A percentile compares a stretch with the other conserved stretches of the same genome.
These are phyloP conservation scores for Pulveroboletus sp. DNA, from an alignment of 768 basidiomycete species.

Conservation along the genomic window DNA sequence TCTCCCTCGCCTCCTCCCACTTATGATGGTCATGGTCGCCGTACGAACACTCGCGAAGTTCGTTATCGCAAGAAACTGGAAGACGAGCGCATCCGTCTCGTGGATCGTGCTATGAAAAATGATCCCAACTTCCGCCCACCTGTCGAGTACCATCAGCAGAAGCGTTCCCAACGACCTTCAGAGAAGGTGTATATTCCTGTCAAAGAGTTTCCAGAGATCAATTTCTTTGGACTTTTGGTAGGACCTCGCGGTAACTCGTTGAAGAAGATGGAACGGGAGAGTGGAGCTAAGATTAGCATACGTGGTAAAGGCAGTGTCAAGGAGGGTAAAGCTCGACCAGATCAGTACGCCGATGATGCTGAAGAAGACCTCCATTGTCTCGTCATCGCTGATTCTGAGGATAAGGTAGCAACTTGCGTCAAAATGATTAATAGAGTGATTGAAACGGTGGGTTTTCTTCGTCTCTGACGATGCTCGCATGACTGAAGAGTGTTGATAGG, in stretches of 20 bases:
- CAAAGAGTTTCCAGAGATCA: constrained; percentile 99
- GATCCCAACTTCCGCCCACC: constrained; percentile 98
- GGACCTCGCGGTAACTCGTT: constrained; percentile 98
- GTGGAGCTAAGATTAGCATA: constrained; percentile 97
- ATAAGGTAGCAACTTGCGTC: constrained; percentile 89
- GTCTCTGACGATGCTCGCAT: neutral
- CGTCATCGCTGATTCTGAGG: constrained; percentile 88
- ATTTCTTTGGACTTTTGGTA: constrained; percentile 97
- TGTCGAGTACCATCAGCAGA: constrained; percentile 93
- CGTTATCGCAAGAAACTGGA: constrained; percentile 95
- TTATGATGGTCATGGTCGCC: constrained; percentile 95
- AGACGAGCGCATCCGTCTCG: constrained; percentile 87
- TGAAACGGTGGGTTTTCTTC: constrained; percentile 72
- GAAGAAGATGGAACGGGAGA: constrained; percentile 99
- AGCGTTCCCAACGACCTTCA: constrained; percentile 88
- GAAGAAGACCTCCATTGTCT: constrained; percentile 99
- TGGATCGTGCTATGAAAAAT: constrained; percentile 95
- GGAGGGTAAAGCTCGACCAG: constrained; percentile 95
- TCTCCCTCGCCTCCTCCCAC: constrained; percentile 97
- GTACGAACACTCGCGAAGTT: constrained; percentile 98
- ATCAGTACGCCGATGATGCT: constrained; percentile 93
- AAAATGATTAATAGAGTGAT: constrained; percentile 97
- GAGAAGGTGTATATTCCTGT: constrained; percentile 99
- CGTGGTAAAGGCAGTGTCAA: constrained; percentile 98
- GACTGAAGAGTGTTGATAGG: constrained; percentile 46